A percentile compares a stretch with the other conserved stretches of the same genome.
These are phyloP conservation scores for Hypoxylon trugodes DNA, from an alignment of 495 filamentous ascomycete genomes.

Conservation along the genomic window DNA sequence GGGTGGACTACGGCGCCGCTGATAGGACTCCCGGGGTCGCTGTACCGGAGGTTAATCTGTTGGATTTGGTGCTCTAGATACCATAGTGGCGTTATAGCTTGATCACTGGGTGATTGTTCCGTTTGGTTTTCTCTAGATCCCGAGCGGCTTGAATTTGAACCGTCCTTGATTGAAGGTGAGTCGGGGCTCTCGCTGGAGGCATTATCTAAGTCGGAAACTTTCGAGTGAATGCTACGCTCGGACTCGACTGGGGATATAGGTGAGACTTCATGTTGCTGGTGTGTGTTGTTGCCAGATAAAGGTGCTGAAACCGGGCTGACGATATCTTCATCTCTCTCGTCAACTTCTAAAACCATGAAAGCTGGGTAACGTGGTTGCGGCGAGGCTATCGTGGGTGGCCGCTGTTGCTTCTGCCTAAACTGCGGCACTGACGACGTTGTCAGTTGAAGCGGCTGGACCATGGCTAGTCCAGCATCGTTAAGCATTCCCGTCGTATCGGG, in stretches of 20 bases:
- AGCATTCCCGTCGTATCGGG: background rate
- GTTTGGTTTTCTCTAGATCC: background rate
- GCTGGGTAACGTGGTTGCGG: conserved; percentile 28
- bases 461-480: conserved; percentile 11
- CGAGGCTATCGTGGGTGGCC: conserved; percentile 8
- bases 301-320: conserved; percentile 28
- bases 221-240: conserved; percentile 1
- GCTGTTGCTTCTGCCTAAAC: background rate
- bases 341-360: background rate
- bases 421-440: background rate
- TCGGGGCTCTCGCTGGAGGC: background rate
- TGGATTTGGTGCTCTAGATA: conserved; percentile 6
- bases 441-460: conserved; percentile 14
- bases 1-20: conserved; percentile 32
- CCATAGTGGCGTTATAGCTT: background rate
- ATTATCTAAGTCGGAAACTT: background rate
- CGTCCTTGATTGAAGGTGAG: background rate
- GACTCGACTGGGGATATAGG: conserved; percentile 22
- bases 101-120: conserved; percentile 4
- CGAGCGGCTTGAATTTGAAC: background rate
- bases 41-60: conserved; percentile 32
- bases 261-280: conserved; percentile 29
- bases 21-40: conserved; percentile 33
- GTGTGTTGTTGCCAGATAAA: background rate
- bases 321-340: background rate